Base-by-base conservation (phyloP, 306 rosid genomes). In the Ceratonia siliqua region DNA sequence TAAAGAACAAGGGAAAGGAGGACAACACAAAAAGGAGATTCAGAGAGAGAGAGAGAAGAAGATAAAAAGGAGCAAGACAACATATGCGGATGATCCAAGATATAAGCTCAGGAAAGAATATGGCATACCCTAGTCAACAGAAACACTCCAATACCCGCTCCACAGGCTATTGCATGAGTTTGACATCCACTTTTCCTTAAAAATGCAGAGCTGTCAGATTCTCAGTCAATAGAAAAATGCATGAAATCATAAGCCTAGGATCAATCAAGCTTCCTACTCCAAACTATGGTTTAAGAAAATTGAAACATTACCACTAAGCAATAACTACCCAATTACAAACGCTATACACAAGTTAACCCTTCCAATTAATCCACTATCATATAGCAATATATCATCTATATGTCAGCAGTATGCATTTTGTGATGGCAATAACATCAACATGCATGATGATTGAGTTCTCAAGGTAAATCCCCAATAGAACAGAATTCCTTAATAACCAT, bases 71-170 rank as follows among this genome's bases (percentile, higher is more conserved):
- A 45, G 38, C 45, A 79, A 24, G 28, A 27, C 35, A 68, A 28
- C 68, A 36, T 2, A 75, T 24, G 22, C 4, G 11, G 27, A 45
- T 46, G 21, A 68, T 35, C 21, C n/a, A 45, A 62, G 43, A 75
- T 12, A 58, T 14, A 66, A 42, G 72, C 57, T 66, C 12, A 32
- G 38, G 35, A 74, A 57, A 46, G 63, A 73, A 48, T 21, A 53
- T 1, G 22, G 69, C 88, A 71, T 82, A 95, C 99, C 92, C 71
- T 83, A 75, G 89, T 90, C 85, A 95, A 86, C 50, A 95, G 89
- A 84, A 92, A 95, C 55, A 95, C 81, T 62, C 94, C 98, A 68
- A 92, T 95, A 68, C 98, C 98, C 57, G 98, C 94, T 83, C 96
- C 99, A 76, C 99, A 95, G 72, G 85, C 62, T 82, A 68, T 67